These are phyloP conservation scores for Cenococcum geophilum DNA, from an alignment of 495 filamentous ascomycete genomes.

Conservation along the genomic window DNA sequence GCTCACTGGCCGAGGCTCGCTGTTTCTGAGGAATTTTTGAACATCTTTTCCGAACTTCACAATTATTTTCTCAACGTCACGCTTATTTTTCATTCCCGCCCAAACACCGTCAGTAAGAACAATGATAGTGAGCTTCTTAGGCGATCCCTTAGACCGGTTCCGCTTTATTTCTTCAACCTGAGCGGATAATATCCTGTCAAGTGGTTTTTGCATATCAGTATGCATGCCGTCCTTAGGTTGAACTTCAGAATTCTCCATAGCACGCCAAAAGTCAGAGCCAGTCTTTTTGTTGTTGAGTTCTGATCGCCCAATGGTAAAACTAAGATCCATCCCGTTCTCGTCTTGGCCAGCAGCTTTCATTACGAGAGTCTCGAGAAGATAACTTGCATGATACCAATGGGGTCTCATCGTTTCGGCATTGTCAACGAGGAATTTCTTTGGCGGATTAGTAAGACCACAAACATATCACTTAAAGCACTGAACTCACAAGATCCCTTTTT, in stretches of 20 bases:
- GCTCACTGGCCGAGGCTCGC: slow-evolving; percentile 27
- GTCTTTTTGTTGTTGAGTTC: slow-evolving; percentile 9
- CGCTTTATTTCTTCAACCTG: no score
- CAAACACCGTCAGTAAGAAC: slow-evolving; percentile 38
- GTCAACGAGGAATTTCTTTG: slow-evolving; percentile 31
- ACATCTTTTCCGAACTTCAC: background rate
- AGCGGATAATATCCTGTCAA: no score
- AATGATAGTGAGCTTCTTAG: slow-evolving; percentile 28
- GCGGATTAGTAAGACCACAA: no score
- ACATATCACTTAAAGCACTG: no score
- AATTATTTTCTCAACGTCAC: slow-evolving; percentile 15
- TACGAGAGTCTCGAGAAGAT: slow-evolving; percentile 28
- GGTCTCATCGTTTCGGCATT: slow-evolving; percentile 23
- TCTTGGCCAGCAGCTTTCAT: slow-evolving; percentile 32
- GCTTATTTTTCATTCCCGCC: slow-evolving; percentile 22
- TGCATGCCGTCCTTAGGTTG: no score
- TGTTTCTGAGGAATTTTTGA: background rate
- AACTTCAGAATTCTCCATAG: no score
- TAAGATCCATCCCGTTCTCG: slow-evolving; percentile 33
- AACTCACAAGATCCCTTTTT: slow-evolving; percentile 23
- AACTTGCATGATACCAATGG: slow-evolving; percentile 31
- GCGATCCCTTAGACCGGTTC: background rate
- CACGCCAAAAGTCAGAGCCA: no score
- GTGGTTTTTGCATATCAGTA: no score
- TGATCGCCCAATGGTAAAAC: slow-evolving; percentile 18